Conservation (phyloP, 176 grass and related monocot genomes). For the Zea luxurians region DNA sequence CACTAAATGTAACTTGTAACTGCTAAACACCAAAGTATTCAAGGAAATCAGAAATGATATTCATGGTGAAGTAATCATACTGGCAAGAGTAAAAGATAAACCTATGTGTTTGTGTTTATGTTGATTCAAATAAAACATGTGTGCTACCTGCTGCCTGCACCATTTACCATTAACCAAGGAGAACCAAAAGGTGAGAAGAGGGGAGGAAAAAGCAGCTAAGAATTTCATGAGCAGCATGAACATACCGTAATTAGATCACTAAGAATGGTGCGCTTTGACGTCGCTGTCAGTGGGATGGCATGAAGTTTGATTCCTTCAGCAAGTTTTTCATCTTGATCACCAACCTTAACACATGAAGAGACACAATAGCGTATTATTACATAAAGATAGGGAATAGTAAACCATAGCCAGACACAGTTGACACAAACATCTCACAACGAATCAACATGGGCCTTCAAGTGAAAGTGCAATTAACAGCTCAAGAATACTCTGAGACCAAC, state of each 20-base stretch:
- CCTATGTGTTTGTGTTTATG: not conserved
- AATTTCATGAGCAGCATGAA: constrained; percentile 9
- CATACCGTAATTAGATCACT: constrained; percentile 94
- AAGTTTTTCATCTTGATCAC: constrained; percentile 90
- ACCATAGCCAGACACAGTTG: not conserved
- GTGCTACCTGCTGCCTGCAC: not conserved
- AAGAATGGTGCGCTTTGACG: constrained; percentile 86
- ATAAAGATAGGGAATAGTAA: not conserved
- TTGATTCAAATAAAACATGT: constrained; percentile 28
- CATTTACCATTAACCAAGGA: constrained; percentile 8
- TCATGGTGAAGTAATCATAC: not conserved
- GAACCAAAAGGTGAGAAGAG: constrained; percentile 14
- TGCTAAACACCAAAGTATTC: constrained; percentile 6
- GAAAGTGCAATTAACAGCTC: constrained; percentile 4
- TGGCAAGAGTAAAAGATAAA: not conserved
- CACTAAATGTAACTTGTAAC: not conserved
- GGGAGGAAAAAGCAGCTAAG: not conserved
- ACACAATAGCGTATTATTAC: constrained; percentile 13
- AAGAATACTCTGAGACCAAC: constrained; percentile 7
- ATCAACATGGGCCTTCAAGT: constrained; percentile 7
- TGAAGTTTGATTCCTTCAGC: constrained; percentile 97
- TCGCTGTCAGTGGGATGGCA: constrained; percentile 72
- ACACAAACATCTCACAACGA: constrained; percentile 15
- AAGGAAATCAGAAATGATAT: not conserved
- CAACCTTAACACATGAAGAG: constrained; percentile 59